Conservation (phyloP, 2,329 filamentous ascomycete genomes). For the Ciborinia camelliae region DNA sequence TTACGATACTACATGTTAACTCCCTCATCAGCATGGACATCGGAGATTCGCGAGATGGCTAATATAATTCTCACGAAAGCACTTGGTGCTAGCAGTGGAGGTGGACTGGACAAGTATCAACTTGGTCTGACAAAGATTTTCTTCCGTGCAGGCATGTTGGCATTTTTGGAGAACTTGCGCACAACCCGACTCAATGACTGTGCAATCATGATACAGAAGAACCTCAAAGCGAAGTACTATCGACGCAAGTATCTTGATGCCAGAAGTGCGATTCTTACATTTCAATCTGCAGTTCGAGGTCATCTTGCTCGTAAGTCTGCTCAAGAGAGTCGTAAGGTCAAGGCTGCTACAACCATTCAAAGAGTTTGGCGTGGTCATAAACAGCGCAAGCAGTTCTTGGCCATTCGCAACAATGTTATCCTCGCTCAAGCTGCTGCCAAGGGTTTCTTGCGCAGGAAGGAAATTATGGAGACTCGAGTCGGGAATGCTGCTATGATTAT, state of each 20-base stretch:
- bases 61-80: conserved; percentile 88
- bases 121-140: conserved; percentile 98
- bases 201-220: conserved; percentile 98
- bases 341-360: conserved; percentile 91
- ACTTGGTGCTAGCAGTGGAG: conserved; percentile 70
- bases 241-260: conserved; percentile 86
- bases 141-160: conserved; percentile 98
- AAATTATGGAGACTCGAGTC: conserved; percentile 89
- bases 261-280: conserved; percentile 71
- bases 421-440: conserved; percentile 87
- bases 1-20: conserved; percentile 98
- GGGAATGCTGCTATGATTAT: conserved; percentile 90
- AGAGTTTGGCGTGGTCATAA: conserved; percentile 91
- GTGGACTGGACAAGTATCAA: conserved; percentile 89
- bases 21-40: conserved; percentile 83
- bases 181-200: conserved; percentile 89
- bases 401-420: conserved; percentile 78
- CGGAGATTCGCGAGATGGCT: conserved; percentile 91
- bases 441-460: conserved; percentile 84
- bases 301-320: conserved; percentile 73
- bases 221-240: conserved; percentile 92
- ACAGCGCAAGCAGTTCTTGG: conserved; percentile 75
- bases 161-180: conserved; percentile 90
- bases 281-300: conserved; percentile 76
- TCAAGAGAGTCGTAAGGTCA: conserved; percentile 76